These are phyloP conservation scores for Globisporangium viniferum DNA, from an alignment of 352 stramenopile species.

Conservation along the genomic window DNA sequence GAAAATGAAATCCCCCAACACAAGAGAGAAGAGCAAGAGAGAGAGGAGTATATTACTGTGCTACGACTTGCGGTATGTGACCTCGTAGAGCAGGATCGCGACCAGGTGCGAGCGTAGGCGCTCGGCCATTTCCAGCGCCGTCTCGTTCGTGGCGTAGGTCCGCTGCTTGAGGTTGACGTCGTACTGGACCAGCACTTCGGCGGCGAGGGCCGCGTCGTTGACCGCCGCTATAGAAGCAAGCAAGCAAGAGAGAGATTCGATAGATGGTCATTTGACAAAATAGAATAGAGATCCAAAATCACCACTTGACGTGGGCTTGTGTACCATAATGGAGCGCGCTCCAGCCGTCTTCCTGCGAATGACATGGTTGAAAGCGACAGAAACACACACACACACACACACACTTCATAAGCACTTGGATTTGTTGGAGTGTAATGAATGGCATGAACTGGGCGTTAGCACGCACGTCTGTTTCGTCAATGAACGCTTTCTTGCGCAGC, in stretches of 20 bases:
- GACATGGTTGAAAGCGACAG: neutral
- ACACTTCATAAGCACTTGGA: neutral
- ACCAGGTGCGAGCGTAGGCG: conserved; percentile 69
- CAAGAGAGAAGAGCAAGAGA: conserved; percentile 5
- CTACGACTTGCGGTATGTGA: conserved; percentile 52
- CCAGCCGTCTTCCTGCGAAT: conserved; percentile 60
- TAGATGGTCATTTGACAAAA: conserved; percentile 11
- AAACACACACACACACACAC: neutral
- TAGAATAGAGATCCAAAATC: conserved; percentile 19
- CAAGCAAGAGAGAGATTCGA: conserved; percentile 4
- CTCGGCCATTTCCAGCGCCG: conserved; percentile 74
- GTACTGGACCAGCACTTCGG: conserved; percentile 64
- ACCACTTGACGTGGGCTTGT: neutral
- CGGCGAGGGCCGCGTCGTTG: conserved; percentile 63
- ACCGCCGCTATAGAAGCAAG: conserved; percentile 38
- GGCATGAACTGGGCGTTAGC: no score
- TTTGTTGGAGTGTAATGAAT: neutral
- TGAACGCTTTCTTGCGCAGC: conserved; percentile 68
- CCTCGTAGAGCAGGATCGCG: conserved; percentile 67
- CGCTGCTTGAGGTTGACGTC: conserved; percentile 56
- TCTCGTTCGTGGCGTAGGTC: conserved; percentile 70
- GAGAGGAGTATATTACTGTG: neutral
- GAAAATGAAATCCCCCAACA: neutral
- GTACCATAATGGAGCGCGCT: conserved; percentile 79
- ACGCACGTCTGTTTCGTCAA: conserved; percentile 78